Conservation (phyloP, 2,329 filamentous ascomycete species). For the Fusarium sp. region DNA sequence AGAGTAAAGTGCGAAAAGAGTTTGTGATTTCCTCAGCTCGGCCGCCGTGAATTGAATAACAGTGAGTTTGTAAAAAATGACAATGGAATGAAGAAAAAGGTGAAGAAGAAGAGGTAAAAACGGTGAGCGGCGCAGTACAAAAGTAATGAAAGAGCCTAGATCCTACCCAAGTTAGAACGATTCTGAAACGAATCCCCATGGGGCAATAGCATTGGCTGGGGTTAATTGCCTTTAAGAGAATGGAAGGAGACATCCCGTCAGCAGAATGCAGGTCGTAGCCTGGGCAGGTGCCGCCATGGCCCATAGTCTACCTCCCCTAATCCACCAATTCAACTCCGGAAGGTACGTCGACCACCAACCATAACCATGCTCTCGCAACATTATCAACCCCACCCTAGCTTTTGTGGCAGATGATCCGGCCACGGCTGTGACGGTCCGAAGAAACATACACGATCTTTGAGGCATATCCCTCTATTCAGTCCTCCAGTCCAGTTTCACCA, state of each 20-base stretch:
- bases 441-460: conserved; percentile 29
- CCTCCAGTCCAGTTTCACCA: conserved; percentile 7
- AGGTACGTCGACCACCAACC: conserved; percentile 28
- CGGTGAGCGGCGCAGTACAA: conserved; percentile 1
- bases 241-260: conserved; percentile 20
- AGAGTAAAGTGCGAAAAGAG: conserved; percentile 23
- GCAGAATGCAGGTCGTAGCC: conserved; percentile 24
- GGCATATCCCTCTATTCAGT: conserved; percentile 25
- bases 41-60: not conserved
- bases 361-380: conserved; percentile 23
- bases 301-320: not conserved
- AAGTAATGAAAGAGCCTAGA: conserved; percentile 3
- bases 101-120: conserved; percentile 18
- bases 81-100: conserved; percentile 15
- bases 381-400: conserved; percentile 37
- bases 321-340: conserved; percentile 35
- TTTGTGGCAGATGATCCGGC: conserved; percentile 46
- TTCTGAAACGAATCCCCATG: conserved; percentile 29
- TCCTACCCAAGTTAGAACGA: conserved; percentile 3
- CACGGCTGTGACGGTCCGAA: conserved; percentile 66
- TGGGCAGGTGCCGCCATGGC: conserved; percentile 22
- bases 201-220: conserved; percentile 26
- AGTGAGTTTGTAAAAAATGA: not conserved
- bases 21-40: not conserved
- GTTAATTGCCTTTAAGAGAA: conserved; percentile 9